phyloP scores from a whole-genome alignment of 2,329 filamentous ascomycete genomes.

The Macrophomina phaseolina region DNA sequence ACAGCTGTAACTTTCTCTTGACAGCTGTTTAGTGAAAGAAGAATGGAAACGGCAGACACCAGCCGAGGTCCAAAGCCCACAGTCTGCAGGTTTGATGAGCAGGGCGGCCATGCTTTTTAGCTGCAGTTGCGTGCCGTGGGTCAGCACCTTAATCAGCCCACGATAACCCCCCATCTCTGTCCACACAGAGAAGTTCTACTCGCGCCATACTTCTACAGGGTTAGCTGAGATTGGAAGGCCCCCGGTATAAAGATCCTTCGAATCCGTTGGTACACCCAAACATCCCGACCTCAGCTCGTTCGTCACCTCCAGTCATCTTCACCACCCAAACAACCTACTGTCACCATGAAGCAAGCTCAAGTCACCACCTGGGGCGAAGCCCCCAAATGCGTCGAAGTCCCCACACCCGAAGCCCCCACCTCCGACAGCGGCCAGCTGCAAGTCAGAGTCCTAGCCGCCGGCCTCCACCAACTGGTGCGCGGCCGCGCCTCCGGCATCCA shows the following conservation, averaged over 20 bases:
- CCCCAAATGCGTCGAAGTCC: conserved; percentile 41
- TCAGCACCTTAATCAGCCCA: neutral
- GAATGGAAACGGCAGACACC: too few species aligned
- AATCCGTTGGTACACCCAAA: too few species aligned
- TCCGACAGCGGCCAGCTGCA: conserved; percentile 50
- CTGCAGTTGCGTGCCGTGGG: neutral
- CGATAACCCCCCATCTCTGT: neutral
- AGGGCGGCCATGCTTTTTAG: neutral
- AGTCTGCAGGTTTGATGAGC: neutral
- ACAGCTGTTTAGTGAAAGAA: too few species aligned
- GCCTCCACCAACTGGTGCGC: conserved; percentile 61
- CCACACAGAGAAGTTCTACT: neutral
- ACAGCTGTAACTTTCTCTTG: too few species aligned
- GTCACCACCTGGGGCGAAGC: conserved; percentile 49
- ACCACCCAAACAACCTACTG: neutral
- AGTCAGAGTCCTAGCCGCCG: conserved; percentile 59
- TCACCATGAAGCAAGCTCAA: conserved; percentile 47
- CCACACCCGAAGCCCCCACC: conserved; percentile 37
- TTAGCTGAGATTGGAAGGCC: too few species aligned
- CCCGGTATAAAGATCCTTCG: neutral
- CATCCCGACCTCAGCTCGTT: too few species aligned
- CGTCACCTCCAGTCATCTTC: neutral
- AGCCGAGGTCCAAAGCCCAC: neutral
- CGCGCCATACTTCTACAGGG: neutral
- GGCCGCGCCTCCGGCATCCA: conserved; percentile 60